These are phyloP conservation scores for Trichoderma aggressivum DNA, from an alignment of 2,329 filamentous ascomycete genomes.

Conservation along the genomic window DNA sequence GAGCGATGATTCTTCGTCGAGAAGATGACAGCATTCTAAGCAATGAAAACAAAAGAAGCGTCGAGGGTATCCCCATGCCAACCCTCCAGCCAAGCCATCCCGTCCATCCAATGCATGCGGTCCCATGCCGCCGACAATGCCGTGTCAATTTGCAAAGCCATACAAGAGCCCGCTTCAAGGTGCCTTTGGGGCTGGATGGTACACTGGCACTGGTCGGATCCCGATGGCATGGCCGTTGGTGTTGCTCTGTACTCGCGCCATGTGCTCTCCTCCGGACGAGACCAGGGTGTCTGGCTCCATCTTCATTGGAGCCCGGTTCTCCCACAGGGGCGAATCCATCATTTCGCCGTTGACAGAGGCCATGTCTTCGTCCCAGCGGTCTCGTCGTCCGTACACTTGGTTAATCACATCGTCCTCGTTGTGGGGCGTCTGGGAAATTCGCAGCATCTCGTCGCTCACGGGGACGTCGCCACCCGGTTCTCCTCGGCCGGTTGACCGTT, in stretches of 20 bases:
- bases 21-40: constrained; percentile 35
- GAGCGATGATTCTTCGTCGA: constrained; percentile 27
- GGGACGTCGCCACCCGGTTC: constrained; percentile 28
- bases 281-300: constrained; percentile 26
- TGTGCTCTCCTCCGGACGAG: constrained; percentile 23
- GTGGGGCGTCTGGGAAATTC: constrained; percentile 33
- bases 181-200: constrained; percentile 5
- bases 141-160: background rate
- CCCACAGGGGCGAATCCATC: constrained; percentile 32
- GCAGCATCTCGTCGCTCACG: constrained; percentile 42
- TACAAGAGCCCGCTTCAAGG: background rate
- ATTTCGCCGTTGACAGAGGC: constrained; percentile 25
- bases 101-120: background rate
- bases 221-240: background rate
- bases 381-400: constrained; percentile 29
- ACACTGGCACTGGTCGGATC: background rate
- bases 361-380: constrained; percentile 29
- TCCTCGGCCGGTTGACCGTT: constrained; percentile 25
- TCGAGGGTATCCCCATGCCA: background rate
- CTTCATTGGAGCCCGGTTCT: constrained; percentile 29
- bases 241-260: constrained; percentile 21
- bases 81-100: constrained; percentile 7
- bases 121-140: background rate
- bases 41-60: constrained; percentile 17
- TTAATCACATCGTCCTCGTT: constrained; percentile 36